Percentiles rank a stretch among this genome's conserved stretches.
Conservation (phyloP, 129 eudicot genomes). For the Helichrysum umbraculigerum region DNA sequence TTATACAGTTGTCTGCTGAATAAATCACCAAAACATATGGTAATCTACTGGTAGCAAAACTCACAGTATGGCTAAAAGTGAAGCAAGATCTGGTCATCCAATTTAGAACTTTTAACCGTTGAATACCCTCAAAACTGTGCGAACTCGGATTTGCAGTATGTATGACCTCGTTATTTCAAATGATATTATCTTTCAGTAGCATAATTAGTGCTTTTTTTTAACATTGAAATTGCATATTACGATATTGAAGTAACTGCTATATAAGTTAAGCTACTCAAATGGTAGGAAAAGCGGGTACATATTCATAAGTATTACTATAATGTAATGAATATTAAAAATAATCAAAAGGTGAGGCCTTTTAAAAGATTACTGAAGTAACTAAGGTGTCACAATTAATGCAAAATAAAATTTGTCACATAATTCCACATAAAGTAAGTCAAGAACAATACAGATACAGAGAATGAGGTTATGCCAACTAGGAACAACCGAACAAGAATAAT, state of each 20-base stretch:
- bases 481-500: slow-evolving; percentile 1
- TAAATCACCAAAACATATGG: background rate
- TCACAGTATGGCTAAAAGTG: background rate
- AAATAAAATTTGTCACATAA: slow-evolving; percentile 3
- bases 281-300: background rate
- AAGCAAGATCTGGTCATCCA: background rate
- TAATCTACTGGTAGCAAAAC: background rate
- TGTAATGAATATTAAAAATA: background rate
- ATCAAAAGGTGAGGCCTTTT: background rate
- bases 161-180: background rate
- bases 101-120: too few relatives aligned
- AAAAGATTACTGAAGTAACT: slow-evolving; percentile 13
- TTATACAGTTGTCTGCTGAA: background rate
- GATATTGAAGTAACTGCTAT: background rate
- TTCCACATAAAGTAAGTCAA: slow-evolving; percentile 3
- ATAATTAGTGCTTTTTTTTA: background rate
- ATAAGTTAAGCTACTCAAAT: slow-evolving; percentile 13
- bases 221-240: background rate
- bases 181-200: background rate
- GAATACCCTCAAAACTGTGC: background rate
- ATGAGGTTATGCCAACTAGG: slow-evolving; percentile 8
- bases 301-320: background rate
- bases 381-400: slow-evolving; percentile 1
- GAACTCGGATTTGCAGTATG: background rate
- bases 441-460: slow-evolving; percentile 7